phyloP scores from a whole-genome alignment of 441 rosid genomes.

The Omphalea diandra region DNA sequence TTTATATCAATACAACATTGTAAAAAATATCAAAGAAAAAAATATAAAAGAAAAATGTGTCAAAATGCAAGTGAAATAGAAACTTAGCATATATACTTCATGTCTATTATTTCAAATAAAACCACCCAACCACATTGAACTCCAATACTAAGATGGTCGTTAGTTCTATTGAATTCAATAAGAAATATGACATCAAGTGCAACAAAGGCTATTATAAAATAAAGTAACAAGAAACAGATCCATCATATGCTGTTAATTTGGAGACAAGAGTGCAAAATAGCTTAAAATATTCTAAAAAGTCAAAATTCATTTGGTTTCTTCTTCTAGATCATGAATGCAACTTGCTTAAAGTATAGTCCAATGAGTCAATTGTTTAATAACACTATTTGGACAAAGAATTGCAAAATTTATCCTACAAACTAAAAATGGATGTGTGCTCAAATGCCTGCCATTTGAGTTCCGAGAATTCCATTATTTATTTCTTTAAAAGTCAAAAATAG shows the following conservation, averaged over 20 bases:
- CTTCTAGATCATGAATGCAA: too few species aligned
- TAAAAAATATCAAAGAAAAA: too few species aligned
- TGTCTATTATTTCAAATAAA: conserved; percentile 70
- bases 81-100: conserved; percentile 45
- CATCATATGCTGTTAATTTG: not conserved
- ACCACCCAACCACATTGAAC: conserved; percentile 91
- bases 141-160: conserved; percentile 80
- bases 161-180: conserved; percentile 74
- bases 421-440: too few species aligned
- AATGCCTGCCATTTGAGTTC: too few species aligned
- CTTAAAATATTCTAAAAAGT: not conserved
- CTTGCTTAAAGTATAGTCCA: too few species aligned
- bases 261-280: not conserved
- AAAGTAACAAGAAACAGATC: not conserved
- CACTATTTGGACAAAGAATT: too few species aligned
- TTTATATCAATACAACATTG: not conserved
- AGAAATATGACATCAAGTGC: conserved; percentile 87
- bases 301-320: not conserved
- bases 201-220: conserved; percentile 18
- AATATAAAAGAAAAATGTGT: conserved; percentile 11
- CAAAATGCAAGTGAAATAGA: not conserved
- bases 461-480: too few species aligned
- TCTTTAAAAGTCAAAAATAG: too few species aligned
- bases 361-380: too few species aligned
- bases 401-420: too few species aligned